Evolutionary conservation across 1,139 yeast genomes (phyloP), one percentile per base, ranked within the genome.

Genomic region (Casaregolazyma suthepensis): DNA sequence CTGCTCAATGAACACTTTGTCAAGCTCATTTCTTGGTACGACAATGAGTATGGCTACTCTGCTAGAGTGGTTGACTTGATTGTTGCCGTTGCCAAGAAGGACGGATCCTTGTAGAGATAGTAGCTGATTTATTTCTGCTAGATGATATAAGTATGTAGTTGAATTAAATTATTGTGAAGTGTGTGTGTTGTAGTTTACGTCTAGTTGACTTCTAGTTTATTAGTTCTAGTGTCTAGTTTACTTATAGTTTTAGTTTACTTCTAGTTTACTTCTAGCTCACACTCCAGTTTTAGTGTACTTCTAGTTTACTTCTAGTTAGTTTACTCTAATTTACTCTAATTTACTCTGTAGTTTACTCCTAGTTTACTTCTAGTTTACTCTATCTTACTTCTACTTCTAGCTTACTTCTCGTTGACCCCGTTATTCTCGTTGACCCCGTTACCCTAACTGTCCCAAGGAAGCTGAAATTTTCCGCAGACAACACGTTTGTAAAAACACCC

Each of bases 41-140:
- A 87, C 74, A 86, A 86, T 78, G 95, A 87, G 79, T 87, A 72
- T 79, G 95, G 95, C 73, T 87, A 87, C 88, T 85, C 93, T 69
- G 84, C 89, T 79, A 87, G 95, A 80, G 94, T 86, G 61, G 91
- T 86, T 64, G 94, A 86, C 80, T 81, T 86, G 71, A 77, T 86
- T 71, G 81, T 83, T 75, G 83, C 78, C 80, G 82, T 84, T 70
- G 88, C 91, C 68, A 59, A 59, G 59, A 60, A 61, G 64, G 70
- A 66, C 61, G 67, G 83, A 50, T 54, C 50, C 45, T 43, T 48
- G 51, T 48, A 48, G 43, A 43, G 18, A 22, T 42, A 19, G 23
- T 22, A 42, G 40, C 9, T 35, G 40, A 12, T 35, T 35, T 35
- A 35, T 35, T 35, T 35, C 17, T 13, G 40, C 15, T 35, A 35